Percentiles rank a stretch among this genome's conserved stretches.
These are phyloP conservation scores for Tolypocladium amazonense DNA, from an alignment of 2,329 filamentous ascomycete species.

Conservation along the genomic window DNA sequence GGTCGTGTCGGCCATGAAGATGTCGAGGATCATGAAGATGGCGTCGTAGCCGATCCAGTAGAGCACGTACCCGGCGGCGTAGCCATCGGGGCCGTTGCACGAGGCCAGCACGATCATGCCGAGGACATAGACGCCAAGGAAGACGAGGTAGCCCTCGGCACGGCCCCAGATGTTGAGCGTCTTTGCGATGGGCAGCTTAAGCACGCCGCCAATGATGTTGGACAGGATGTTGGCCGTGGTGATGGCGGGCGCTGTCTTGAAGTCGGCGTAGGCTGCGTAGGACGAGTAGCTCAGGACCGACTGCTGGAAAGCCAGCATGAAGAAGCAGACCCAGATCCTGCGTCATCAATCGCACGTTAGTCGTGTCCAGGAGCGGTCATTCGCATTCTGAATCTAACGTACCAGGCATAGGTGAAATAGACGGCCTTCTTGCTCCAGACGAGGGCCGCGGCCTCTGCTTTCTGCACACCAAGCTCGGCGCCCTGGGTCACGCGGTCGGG, in stretches of 20 bases:
- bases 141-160: slow-evolving; percentile 46
- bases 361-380: neutral
- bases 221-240: slow-evolving; percentile 40
- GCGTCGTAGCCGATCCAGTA: slow-evolving; percentile 51
- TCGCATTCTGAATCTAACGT: neutral
- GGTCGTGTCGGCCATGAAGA: slow-evolving; percentile 60
- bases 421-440: slow-evolving; percentile 28
- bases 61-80: slow-evolving; percentile 52
- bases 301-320: slow-evolving; percentile 33
- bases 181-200: slow-evolving; percentile 53
- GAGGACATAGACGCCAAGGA: slow-evolving; percentile 34
- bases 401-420: slow-evolving; percentile 21
- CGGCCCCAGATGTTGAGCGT: slow-evolving; percentile 55
- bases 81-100: slow-evolving; percentile 30
- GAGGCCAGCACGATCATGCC: slow-evolving; percentile 52
- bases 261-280: slow-evolving; percentile 34
- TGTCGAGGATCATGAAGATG: slow-evolving; percentile 47
- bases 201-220: slow-evolving; percentile 42
- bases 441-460: slow-evolving; percentile 27
- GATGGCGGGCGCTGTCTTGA: slow-evolving; percentile 38
- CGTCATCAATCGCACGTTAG: neutral
- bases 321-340: slow-evolving; percentile 36
- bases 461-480: slow-evolving; percentile 24
- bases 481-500: slow-evolving; percentile 1
- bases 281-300: slow-evolving; percentile 25